A percentile compares a stretch with the other conserved stretches of the same genome.
phyloP scores from a whole-genome alignment of 352 stramenopile genomes.

The Phytophthora sansomeana region DNA sequence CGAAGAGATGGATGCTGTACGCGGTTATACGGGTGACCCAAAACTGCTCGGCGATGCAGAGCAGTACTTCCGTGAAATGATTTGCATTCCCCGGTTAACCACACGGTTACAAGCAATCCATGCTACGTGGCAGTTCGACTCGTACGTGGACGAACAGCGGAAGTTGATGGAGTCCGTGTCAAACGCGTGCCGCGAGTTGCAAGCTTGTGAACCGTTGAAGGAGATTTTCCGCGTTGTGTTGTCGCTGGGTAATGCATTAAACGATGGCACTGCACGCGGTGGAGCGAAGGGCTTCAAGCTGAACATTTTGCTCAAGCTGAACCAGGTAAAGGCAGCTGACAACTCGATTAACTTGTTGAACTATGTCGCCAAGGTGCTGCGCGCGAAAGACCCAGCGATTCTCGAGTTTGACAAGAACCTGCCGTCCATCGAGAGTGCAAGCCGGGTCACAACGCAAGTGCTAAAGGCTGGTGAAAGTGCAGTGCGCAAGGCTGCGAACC shows the following conservation, averaged over 20 bases:
- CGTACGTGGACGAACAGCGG: slow-evolving; percentile 81
- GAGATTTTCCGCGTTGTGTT: slow-evolving; percentile 89
- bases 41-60: slow-evolving; percentile 84
- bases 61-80: slow-evolving; percentile 82
- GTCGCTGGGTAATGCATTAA: slow-evolving; percentile 91
- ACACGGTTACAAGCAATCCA: slow-evolving; percentile 82
- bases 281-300: slow-evolving; percentile 90
- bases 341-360: slow-evolving; percentile 88
- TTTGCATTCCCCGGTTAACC: slow-evolving; percentile 63
- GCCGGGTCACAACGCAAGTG: slow-evolving; percentile 79
- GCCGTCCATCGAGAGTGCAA: slow-evolving; percentile 77
- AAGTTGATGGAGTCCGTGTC: slow-evolving; percentile 84
- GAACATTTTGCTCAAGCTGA: slow-evolving; percentile 89
- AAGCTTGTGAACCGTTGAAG: slow-evolving; percentile 87
- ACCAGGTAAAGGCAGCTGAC: slow-evolving; percentile 85
- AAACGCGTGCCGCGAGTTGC: slow-evolving; percentile 91
- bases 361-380: slow-evolving; percentile 77
- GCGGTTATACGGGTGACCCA: slow-evolving; percentile 66
- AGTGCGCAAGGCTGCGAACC: slow-evolving; percentile 72
- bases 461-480: slow-evolving; percentile 78
- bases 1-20: slow-evolving; percentile 72
- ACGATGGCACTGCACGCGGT: slow-evolving; percentile 86
- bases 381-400: slow-evolving; percentile 69
- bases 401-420: slow-evolving; percentile 81
- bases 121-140: slow-evolving; percentile 87